These are phyloP conservation scores for Ascochyta rabiei DNA, from an alignment of 2,329 filamentous ascomycete species.

Conservation along the genomic window DNA sequence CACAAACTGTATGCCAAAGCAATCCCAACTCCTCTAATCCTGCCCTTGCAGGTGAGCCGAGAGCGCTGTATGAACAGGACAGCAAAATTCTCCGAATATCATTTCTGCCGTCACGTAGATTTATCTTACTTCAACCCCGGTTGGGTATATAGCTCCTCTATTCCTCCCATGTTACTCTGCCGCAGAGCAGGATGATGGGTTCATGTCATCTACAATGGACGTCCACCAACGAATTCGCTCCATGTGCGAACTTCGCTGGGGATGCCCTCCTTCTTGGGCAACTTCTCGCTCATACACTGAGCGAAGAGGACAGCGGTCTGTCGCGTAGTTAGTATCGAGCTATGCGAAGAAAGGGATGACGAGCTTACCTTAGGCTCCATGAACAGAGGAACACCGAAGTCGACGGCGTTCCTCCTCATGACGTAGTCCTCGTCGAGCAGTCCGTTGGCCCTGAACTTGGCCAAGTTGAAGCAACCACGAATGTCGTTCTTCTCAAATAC, in stretches of 20 bases:
- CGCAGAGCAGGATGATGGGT: conserved; percentile 3
- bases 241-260: conserved; percentile 90
- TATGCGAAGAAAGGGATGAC: not conserved
- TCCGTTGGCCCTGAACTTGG: conserved; percentile 80
- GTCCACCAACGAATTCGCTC: conserved; percentile 86
- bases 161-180: conserved; percentile 5
- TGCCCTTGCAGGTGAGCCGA: conserved; percentile 8
- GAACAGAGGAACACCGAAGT: conserved; percentile 96
- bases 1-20: conserved; percentile 6
- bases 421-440: conserved; percentile 94
- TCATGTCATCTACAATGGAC: conserved; percentile 33
- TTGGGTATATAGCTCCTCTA: conserved; percentile 12
- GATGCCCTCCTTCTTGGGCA: conserved; percentile 86
- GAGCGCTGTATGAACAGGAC: conserved; percentile 11
- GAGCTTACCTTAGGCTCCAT: conserved; percentile 92
- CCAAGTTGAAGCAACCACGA: conserved; percentile 93
- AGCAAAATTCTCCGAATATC: conserved; percentile 1
- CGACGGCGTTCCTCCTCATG: conserved; percentile 96
- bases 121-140: conserved; percentile 8
- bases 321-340: conserved; percentile 22
- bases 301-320: conserved; percentile 96
- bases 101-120: not conserved
- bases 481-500: conserved; percentile 98
- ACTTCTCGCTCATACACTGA: conserved; percentile 95
- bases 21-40: conserved; percentile 10